phyloP scores from a whole-genome alignment of 352 stramenopile genomes.

The Globisporangium iwayamae region DNA sequence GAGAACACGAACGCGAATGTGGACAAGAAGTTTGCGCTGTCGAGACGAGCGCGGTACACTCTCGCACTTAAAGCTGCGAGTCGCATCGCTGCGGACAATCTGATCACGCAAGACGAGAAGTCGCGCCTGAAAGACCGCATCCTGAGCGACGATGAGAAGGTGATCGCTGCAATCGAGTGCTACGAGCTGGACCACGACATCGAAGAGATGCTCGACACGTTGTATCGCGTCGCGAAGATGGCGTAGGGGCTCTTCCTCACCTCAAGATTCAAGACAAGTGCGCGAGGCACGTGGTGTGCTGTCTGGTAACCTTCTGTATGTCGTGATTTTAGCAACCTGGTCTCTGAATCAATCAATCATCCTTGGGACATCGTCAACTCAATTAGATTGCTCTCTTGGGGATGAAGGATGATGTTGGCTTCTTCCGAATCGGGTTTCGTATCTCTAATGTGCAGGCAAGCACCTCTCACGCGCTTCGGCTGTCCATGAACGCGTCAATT shows the following conservation, averaged over 20 bases:
- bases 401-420: not conserved
- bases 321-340: not conserved
- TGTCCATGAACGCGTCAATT: constrained; percentile 70
- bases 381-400: not conserved
- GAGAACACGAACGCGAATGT: constrained; percentile 25
- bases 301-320: not conserved
- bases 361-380: not conserved
- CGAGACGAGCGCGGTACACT: constrained; percentile 66
- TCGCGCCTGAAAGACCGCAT: constrained; percentile 81
- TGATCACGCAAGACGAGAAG: constrained; percentile 78
- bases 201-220: constrained; percentile 80
- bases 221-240: constrained; percentile 75
- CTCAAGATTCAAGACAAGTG: not conserved
- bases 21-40: constrained; percentile 47
- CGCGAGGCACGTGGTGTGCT: not conserved
- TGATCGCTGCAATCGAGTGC: constrained; percentile 72
- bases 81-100: constrained; percentile 76
- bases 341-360: no score
- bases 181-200: constrained; percentile 84
- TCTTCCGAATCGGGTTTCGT: not conserved
- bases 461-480: not conserved
- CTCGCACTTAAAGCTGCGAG: constrained; percentile 75
- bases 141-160: constrained; percentile 71
- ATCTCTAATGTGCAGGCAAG: constrained; percentile 3
- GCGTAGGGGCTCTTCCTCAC: constrained; percentile 5